Conservation (phyloP, 208 protist species). For the Acanthamoeba triangularis region DNA sequence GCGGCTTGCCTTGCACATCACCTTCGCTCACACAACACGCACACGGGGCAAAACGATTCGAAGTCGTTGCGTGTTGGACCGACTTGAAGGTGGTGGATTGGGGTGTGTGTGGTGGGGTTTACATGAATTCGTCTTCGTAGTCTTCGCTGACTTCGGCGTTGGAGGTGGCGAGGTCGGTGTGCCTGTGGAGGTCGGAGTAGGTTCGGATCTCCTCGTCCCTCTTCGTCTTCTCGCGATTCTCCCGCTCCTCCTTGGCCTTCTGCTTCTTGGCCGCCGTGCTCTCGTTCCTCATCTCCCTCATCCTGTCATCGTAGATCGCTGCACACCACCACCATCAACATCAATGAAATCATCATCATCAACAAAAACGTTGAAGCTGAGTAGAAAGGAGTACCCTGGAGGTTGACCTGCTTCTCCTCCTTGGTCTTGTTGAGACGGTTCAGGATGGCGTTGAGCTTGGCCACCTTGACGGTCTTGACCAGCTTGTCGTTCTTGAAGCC, state of each 20-base stretch:
- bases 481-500: conserved; percentile 95
- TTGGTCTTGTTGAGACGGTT: conserved; percentile 96
- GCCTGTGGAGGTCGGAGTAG: conserved; percentile 84
- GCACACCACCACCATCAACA: neutral
- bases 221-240: conserved; percentile 93
- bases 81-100: neutral
- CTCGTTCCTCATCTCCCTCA: conserved; percentile 89
- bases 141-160: conserved; percentile 85
- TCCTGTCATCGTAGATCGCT: conserved; percentile 57
- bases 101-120: conserved; percentile 47
- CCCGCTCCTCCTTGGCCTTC: conserved; percentile 90
- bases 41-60: too few species aligned
- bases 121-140: conserved; percentile 97
- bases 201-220: conserved; percentile 94
- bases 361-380: too few species aligned
- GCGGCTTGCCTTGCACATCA: too few species aligned
- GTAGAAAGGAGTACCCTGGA: neutral
- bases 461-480: conserved; percentile 83
- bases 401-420: conserved; percentile 93
- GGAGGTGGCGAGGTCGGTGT: conserved; percentile 72
- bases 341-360: too few species aligned
- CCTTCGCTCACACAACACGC: too few species aligned
- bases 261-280: conserved; percentile 92
- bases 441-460: conserved; percentile 94
- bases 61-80: too few species aligned